Base-by-base conservation (phyloP, 768 basidiomycete genomes). In the Amanita brunnescens region DNA sequence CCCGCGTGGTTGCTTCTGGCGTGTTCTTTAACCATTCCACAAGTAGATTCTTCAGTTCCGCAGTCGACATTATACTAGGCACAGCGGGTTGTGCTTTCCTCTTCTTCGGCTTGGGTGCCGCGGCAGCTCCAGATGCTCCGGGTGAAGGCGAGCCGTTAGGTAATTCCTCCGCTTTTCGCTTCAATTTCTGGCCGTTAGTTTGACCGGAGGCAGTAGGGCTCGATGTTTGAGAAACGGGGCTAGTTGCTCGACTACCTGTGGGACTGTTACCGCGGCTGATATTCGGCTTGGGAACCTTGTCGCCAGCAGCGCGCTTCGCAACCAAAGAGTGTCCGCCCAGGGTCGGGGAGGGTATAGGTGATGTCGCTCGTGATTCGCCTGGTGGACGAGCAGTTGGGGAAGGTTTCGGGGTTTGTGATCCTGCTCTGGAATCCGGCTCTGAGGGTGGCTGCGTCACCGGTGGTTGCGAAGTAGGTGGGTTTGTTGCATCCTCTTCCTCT, bases 281-380 rank as follows among this genome's bases (percentile, higher is more conserved):
- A 54, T 65, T 84, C 7, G 69, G 68, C 62, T 85, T 87, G 2
- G 79, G 78, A 8, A 66, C 71, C 59, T 87, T 88, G 3, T 89
- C 90, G 55, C 87, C 90, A 1, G 88, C 91, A 3, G 90, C 90
- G 14, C 90, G 81, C 66, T 85, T 86, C 2, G 90, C 90, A 13
- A 93, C 79, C 20, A 87, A 61, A 2, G 84, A 87, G 66, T 90
- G 87, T 0, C 88, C 89, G 33, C 85, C 82, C 56, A 83, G 72
- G 24, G 73, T 71, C 6, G 80, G 69, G 3, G 74, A 67, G 37
- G 76, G 67, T 8, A 68, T 69, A 7, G 83, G 84, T 2, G 86
- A 87, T 21, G 73, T 77, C 10, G 80, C 75, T 33, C 77, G 79
- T 26, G 85, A 83, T 48, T 66, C 71, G 10, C 68, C 56, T 5